Base-by-base conservation (phyloP, 2,329 filamentous ascomycete genomes). In the Monilinia laxa region DNA sequence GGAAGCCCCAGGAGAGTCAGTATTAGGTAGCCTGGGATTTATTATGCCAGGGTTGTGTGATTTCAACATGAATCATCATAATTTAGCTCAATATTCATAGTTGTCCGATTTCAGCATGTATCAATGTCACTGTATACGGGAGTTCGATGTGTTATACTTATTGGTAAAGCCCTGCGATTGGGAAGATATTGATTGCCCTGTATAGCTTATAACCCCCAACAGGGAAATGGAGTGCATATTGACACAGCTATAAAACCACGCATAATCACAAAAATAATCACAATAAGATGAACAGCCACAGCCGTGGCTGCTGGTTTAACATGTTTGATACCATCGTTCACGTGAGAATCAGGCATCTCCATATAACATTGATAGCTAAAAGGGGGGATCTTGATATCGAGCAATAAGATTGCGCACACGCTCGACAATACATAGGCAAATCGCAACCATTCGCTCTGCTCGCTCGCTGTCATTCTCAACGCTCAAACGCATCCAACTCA, bases 401-500 rank as follows among this genome's bases (percentile, higher is more conserved):
- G 58, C 14, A 49, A 38, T 38, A 12, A 38, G 20, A 45, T n/a
- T 25, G 47, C 45, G 47, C 45, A 51, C 45, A 38, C 45, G 28
- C 28, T 60, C 20, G 12, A 35, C 28, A 28, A n/a, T 58, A 45
- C 16, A 12, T 47, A 58, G 23, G 10, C 25, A 58, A 58, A 58
- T 28, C 4, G 55, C 45, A 38, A 60, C n/a, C 54, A 57, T 57
- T 57, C n/a, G n/a, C 35, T 25, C 35, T 25, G 54, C n/a, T 40
- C 12, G 4, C 25, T 60, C 28, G 49, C n/a, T 51, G 58, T 28
- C 45, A 4, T 20, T 25, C 28, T 38, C 31, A 51, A 38, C 28
- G 58, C 45, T 25, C n/a, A 60, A 60, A 60, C 45, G 45, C 45
- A 60, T 51, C 47, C 58, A 35, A 38, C 45, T 40, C 28, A 51